phyloP scores from a whole-genome alignment of 2,329 filamentous ascomycete species.

The Pseudogymnoascus sp. region DNA sequence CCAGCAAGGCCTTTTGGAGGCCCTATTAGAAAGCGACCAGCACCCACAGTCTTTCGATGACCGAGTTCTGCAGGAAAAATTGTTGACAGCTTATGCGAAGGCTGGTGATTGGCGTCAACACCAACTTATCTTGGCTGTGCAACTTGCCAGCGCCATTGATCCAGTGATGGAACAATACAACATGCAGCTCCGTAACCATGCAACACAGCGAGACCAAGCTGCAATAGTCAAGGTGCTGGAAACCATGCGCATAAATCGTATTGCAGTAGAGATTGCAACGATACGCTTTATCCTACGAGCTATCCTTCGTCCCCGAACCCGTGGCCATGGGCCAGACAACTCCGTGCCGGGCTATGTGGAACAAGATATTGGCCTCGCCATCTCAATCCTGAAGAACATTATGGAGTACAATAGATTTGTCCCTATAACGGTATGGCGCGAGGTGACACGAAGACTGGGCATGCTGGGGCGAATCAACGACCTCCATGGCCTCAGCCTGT shows the following conservation, averaged over 20 bases:
- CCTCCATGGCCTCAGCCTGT: conserved; percentile 44
- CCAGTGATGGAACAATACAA: conserved; percentile 38
- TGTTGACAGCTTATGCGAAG: conserved; percentile 47
- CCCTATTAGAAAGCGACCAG: conserved; percentile 46
- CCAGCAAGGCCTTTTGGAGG: conserved; percentile 32
- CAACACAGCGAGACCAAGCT: conserved; percentile 28
- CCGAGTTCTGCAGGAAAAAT: conserved; percentile 41
- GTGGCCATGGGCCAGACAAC: conserved; percentile 18
- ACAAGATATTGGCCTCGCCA: conserved; percentile 33
- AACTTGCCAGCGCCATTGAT: conserved; percentile 37
- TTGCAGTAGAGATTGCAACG: conserved; percentile 37
- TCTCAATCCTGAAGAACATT: conserved; percentile 40
- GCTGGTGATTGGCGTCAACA: conserved; percentile 43
- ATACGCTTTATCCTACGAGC: conserved; percentile 35
- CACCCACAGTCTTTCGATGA: conserved; percentile 60
- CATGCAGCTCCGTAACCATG: conserved; percentile 36
- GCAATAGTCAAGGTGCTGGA: conserved; percentile 26
- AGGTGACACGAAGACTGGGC: conserved; percentile 52
- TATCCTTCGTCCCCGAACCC: conserved; percentile 33
- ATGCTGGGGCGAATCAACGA: conserved; percentile 47
- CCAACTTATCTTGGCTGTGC: conserved; percentile 48
- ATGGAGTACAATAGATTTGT: conserved; percentile 38
- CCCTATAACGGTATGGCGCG: conserved; percentile 43
- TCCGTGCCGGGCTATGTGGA: conserved; percentile 16
- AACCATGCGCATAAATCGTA: conserved; percentile 41